Base-by-base conservation (phyloP, 306 rosid species). In the Dryas drummondii region DNA sequence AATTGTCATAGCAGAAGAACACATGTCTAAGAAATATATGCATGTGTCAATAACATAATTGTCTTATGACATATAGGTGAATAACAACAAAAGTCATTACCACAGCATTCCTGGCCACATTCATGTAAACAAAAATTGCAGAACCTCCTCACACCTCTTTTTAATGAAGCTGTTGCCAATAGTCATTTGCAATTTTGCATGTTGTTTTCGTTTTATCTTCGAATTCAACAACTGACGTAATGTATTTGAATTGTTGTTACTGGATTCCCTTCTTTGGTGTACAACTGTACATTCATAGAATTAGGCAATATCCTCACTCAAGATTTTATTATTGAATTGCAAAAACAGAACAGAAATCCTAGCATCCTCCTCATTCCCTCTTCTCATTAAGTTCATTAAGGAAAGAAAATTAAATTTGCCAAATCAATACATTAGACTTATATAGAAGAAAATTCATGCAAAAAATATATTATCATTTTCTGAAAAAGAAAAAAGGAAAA, bases 1-100 rank as follows among this genome's bases (percentile, higher is more conserved):
- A 73, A 49, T 11, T 73, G 75, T 12, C 71, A 44, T 16, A 46
- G 56, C 78, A 22, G 40, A 58, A 50, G 16, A 37, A 17, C 57
- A 66, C 55, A 17, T 16, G 61, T 49, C 53, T 41, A 68, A 19
- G 47, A 49, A 19, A 19, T 14, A 15, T 14, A 41, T 16, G 54
- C 3, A 70, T 5, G 55, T 47, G 74, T 42, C 60, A 37, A 52
- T 7, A 48, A 46, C 49, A 5, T 16, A 51, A 10, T 51, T 32
- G 37, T 37, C 65, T 44, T 9, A 17, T 79, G 37, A 67, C 8
- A 37, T 49, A 41, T 11, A 17, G 44, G 9, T 48, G 49, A 79
- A 9, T 16, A 45, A 53, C 67, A 47, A 57, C 40, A 53, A 71
- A 44, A 52, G 22, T 49, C n/a, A n/a, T 57, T 49, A 55, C 46